A percentile compares a stretch with the other conserved stretches of the same genome.
Conservation (phyloP, 169 alveolate species). For the Plasmodium gonderi region DNA sequence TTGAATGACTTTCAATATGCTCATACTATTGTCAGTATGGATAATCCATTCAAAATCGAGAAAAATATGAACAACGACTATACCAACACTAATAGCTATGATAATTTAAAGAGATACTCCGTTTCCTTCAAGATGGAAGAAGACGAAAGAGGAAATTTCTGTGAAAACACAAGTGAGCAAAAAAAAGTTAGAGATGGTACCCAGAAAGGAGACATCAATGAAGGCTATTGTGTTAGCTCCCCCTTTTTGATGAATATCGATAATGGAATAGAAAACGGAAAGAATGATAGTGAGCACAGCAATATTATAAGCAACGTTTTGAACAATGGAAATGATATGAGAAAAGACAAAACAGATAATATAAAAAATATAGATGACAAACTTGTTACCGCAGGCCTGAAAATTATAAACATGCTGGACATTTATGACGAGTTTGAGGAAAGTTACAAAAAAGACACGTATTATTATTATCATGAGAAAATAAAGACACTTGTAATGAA, state of each 20-base stretch:
- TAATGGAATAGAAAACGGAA: neutral
- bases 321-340: neutral
- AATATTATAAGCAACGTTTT: neutral
- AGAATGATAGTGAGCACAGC: neutral
- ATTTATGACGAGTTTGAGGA: conserved; percentile 57
- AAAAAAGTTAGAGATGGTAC: neutral
- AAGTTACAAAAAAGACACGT: conserved; percentile 28
- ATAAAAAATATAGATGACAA: conserved; percentile 2
- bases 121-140: neutral
- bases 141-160: neutral
- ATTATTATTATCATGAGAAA: conserved; percentile 34
- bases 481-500: neutral
- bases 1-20: too few species aligned
- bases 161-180: neutral
- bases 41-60: too few species aligned
- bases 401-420: conserved; percentile 21
- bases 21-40: too few species aligned
- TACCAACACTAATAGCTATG: too few species aligned
- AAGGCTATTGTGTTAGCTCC: neutral
- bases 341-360: neutral
- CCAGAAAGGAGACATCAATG: neutral
- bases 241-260: neutral
- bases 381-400: neutral
- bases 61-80: too few species aligned
- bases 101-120: neutral